phyloP scores from a whole-genome alignment of 208 protist genomes.

The Tritrichomonas foetus region DNA sequence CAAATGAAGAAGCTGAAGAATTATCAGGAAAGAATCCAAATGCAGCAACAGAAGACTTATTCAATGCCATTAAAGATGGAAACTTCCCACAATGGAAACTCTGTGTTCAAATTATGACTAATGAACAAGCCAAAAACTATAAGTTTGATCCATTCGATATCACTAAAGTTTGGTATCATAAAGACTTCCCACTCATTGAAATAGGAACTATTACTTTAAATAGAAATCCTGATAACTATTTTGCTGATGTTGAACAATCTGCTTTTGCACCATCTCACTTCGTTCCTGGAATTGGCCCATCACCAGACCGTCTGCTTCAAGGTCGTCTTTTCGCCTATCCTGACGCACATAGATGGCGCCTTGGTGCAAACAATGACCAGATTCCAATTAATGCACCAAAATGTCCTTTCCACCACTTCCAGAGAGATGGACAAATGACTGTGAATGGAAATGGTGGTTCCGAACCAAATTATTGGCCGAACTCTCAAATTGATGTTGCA shows the following conservation, averaged over 20 bases:
- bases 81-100: constrained; percentile 63
- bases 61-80: constrained; percentile 62
- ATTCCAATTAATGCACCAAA: constrained; percentile 67
- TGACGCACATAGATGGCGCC: constrained; percentile 68
- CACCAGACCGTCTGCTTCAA: constrained; percentile 67
- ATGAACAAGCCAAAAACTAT: constrained; percentile 59
- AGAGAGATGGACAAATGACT: constrained; percentile 62
- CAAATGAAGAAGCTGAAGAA: constrained; percentile 64
- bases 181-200: constrained; percentile 62
- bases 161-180: constrained; percentile 69
- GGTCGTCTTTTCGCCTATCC: constrained; percentile 66
- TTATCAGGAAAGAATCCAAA: constrained; percentile 62
- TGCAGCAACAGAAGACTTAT: constrained; percentile 65
- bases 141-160: constrained; percentile 66
- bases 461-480: constrained; percentile 64
- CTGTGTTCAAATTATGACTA: constrained; percentile 65
- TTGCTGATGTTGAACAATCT: constrained; percentile 68
- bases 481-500: constrained; percentile 51
- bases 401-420: constrained; percentile 53
- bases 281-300: constrained; percentile 69
- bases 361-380: constrained; percentile 65
- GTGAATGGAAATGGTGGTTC: constrained; percentile 54
- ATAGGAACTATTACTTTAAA: constrained; percentile 68
- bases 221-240: constrained; percentile 72
- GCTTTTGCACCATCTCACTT: constrained; percentile 66